These are phyloP conservation scores for Arachnomyces sp. DNA, from an alignment of 2,329 filamentous ascomycete species.

Conservation along the genomic window DNA sequence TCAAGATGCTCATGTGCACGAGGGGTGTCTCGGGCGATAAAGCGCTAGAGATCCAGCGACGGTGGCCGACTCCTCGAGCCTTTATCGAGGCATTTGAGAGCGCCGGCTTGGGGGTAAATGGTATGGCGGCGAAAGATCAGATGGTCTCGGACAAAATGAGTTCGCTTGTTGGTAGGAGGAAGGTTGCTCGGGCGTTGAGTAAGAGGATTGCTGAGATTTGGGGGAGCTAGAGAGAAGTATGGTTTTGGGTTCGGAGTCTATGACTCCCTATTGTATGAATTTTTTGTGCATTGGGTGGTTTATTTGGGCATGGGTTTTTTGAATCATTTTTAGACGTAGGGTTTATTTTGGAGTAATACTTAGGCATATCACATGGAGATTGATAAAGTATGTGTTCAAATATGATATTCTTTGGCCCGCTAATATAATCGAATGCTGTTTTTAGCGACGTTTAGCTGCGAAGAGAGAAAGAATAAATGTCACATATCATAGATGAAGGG, in stretches of 20 bases:
- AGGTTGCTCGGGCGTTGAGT: conserved; percentile 57
- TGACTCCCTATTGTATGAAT: too few relatives aligned
- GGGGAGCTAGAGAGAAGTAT: conserved; percentile 32
- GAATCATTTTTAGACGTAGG: too few relatives aligned
- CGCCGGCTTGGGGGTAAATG: conserved; percentile 34
- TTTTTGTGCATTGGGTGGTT: too few relatives aligned
- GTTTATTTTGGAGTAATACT: too few relatives aligned
- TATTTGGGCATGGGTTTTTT: too few relatives aligned
- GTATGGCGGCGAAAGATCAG: conserved; percentile 47
- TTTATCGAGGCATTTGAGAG: conserved; percentile 62
- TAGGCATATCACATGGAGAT: too few relatives aligned
- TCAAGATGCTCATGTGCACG: conserved; percentile 83
- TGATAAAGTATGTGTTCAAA: too few relatives aligned
- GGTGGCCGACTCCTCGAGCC: conserved; percentile 65
- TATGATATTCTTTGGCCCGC: too few relatives aligned
- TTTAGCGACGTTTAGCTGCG: background rate
- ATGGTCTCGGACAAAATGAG: conserved; percentile 52
- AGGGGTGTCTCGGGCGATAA: conserved; percentile 67
- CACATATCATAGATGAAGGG: too few relatives aligned
- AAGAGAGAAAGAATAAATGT: too few relatives aligned
- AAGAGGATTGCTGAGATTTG: conserved; percentile 65
- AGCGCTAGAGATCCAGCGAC: conserved; percentile 67
- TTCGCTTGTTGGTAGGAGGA: conserved; percentile 57
- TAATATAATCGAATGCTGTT: too few relatives aligned
- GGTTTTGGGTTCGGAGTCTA: too few relatives aligned